Conservation (phyloP, 441 rosid genomes). For the Omphalea diandra region DNA sequence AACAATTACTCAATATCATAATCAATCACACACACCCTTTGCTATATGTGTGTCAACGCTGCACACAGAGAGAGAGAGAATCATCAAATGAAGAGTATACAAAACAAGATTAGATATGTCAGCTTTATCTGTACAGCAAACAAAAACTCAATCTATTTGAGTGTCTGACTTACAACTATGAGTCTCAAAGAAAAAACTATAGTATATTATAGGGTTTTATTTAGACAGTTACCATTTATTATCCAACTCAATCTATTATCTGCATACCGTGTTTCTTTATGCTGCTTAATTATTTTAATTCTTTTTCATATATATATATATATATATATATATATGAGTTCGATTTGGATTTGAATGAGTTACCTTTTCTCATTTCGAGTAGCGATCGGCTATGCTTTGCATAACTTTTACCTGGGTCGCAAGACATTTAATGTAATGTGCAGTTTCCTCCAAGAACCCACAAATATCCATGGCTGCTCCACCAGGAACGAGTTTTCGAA, state of each 20-base stretch:
- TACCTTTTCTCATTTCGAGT: slow-evolving; percentile 27
- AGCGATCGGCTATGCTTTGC: slow-evolving; percentile 41
- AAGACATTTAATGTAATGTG: slow-evolving; percentile 53
- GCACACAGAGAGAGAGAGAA: too few species aligned
- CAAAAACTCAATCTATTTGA: not conserved
- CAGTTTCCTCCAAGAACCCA: slow-evolving; percentile 52
- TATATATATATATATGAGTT: too few species aligned
- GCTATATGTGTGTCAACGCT: too few species aligned
- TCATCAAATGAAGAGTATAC: not conserved
- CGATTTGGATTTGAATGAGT: not conserved
- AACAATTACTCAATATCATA: too few species aligned
- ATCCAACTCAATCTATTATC: not conserved
- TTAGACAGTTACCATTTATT: not conserved
- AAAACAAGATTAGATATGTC: not conserved
- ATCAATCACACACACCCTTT: too few species aligned
- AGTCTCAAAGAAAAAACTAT: too few species aligned
- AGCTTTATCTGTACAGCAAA: slow-evolving; percentile 1
- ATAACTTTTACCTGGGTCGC: slow-evolving; percentile 52
- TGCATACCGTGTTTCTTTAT: not conserved
- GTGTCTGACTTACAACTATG: not conserved
- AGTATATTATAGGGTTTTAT: not conserved
- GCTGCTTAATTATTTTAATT: not conserved
- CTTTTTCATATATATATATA: not conserved
- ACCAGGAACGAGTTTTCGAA: slow-evolving; percentile 52
- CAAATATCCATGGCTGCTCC: slow-evolving; percentile 46